phyloP scores from a whole-genome alignment of 1,284 basidiomycete genomes.

The Ceratobasidium sp. region DNA sequence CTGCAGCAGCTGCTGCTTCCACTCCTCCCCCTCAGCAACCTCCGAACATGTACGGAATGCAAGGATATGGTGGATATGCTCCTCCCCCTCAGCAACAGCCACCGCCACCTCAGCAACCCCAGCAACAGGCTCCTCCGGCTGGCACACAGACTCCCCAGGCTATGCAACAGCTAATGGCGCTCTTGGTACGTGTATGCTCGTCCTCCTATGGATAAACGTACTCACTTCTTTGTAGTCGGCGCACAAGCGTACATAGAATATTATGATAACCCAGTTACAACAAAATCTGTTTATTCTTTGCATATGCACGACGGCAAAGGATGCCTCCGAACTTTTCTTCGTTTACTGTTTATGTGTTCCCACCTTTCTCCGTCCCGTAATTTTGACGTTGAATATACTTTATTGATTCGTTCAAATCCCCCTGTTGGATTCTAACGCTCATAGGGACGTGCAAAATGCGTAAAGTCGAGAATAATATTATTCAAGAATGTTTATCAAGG shows the following conservation, averaged over 20 bases:
- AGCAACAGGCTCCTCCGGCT: conserved; percentile 23
- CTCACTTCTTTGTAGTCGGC: conserved; percentile 23
- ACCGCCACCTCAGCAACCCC: conserved; percentile 16
- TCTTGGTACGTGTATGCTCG: conserved; percentile 42
- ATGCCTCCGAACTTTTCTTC: too few relatives aligned
- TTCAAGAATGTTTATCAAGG: too few relatives aligned
- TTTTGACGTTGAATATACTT: too few relatives aligned
- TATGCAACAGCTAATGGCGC: conserved; percentile 46
- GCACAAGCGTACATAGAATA: conserved; percentile 25
- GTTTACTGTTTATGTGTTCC: too few relatives aligned
- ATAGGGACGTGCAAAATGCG: too few relatives aligned
- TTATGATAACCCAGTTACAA: too few relatives aligned
- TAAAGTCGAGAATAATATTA: too few relatives aligned
- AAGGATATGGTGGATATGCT: conserved; percentile 2
- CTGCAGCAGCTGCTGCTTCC: conserved; percentile 59
- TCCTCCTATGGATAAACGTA: neutral
- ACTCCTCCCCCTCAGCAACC: conserved; percentile 48
- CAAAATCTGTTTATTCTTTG: too few relatives aligned
- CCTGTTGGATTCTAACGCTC: too few relatives aligned
- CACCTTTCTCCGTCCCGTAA: too few relatives aligned
- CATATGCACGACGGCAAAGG: too few relatives aligned
- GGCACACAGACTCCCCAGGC: conserved; percentile 31
- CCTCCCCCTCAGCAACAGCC: conserved; percentile 24
- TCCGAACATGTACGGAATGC: conserved; percentile 19
- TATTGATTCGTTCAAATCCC: too few relatives aligned